Conservation (phyloP, 331 rosid species). For the Acacia concinna region DNA sequence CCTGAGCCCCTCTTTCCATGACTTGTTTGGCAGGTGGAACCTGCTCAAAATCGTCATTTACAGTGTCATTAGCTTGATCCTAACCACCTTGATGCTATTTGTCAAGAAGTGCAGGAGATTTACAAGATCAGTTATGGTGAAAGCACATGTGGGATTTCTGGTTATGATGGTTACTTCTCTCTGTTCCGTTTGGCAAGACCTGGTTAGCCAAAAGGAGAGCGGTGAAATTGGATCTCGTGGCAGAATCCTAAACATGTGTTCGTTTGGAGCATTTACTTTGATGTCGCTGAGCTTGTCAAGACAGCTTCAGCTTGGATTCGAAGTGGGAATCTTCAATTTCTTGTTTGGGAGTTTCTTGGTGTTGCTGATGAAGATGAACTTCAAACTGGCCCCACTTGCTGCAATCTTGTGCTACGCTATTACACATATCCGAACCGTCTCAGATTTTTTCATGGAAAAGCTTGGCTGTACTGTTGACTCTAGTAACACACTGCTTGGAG, state of each 20-base stretch:
- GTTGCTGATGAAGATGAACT: not conserved
- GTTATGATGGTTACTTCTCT: not conserved
- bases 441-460: not conserved
- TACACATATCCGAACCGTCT: not conserved
- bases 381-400: not conserved
- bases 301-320: not conserved
- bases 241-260: not conserved
- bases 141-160: not conserved
- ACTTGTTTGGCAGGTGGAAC: not conserved
- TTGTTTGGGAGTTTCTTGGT: not conserved
- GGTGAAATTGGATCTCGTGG: not conserved
- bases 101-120: not conserved
- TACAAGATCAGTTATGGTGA: not conserved
- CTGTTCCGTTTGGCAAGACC: not conserved
- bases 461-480: not conserved
- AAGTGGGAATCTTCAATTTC: not conserved
- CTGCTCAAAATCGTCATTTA: not conserved
- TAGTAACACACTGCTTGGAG: not conserved
- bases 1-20: not conserved
- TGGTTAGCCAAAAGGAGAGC: not conserved
- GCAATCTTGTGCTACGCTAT: not conserved
- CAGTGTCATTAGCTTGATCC: not conserved
- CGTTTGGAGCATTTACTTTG: not conserved
- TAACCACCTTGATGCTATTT: not conserved
- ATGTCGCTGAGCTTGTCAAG: constrained; percentile 5